Conservation (phyloP, 108 stramenopile species). For the Halocafeteria seosinensis region DNA sequence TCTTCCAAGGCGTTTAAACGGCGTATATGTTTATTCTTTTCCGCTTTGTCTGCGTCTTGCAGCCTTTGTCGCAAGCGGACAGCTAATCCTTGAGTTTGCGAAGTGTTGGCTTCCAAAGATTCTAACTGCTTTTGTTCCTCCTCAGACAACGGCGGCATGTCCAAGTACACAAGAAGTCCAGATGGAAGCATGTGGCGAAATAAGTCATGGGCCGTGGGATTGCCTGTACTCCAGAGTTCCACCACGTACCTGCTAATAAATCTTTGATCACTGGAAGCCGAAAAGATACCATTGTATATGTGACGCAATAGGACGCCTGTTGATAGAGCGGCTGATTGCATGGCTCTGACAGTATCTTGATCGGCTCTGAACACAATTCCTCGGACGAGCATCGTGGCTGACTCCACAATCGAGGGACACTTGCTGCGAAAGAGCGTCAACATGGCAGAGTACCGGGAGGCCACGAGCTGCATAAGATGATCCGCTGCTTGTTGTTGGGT, state of each 20-base stretch:
- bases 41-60: neutral
- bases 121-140: slow-evolving; percentile 51
- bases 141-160: slow-evolving; percentile 46
- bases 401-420: slow-evolving; percentile 54
- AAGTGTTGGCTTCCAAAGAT: slow-evolving; percentile 36
- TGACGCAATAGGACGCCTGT: slow-evolving; percentile 48
- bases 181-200: slow-evolving; percentile 46
- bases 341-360: slow-evolving; percentile 15
- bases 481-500: neutral
- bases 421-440: slow-evolving; percentile 39
- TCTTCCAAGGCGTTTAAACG: neutral
- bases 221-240: slow-evolving; percentile 52
- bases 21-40: neutral
- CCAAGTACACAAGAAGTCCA: slow-evolving; percentile 50
- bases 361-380: slow-evolving; percentile 41
- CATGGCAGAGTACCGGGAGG: slow-evolving; percentile 29
- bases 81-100: neutral
- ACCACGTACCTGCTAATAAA: slow-evolving; percentile 54
- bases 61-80: neutral
- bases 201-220: slow-evolving; percentile 42
- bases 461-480: slow-evolving; percentile 11
- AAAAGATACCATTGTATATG: slow-evolving; percentile 54
- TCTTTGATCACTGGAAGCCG: slow-evolving; percentile 46
- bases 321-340: slow-evolving; percentile 47
- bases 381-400: slow-evolving; percentile 48